Percentiles rank a stretch among this genome's conserved stretches.
These are phyloP conservation scores for Sarocladium kiliense DNA, from an alignment of 2,329 filamentous ascomycete genomes.

Conservation along the genomic window DNA sequence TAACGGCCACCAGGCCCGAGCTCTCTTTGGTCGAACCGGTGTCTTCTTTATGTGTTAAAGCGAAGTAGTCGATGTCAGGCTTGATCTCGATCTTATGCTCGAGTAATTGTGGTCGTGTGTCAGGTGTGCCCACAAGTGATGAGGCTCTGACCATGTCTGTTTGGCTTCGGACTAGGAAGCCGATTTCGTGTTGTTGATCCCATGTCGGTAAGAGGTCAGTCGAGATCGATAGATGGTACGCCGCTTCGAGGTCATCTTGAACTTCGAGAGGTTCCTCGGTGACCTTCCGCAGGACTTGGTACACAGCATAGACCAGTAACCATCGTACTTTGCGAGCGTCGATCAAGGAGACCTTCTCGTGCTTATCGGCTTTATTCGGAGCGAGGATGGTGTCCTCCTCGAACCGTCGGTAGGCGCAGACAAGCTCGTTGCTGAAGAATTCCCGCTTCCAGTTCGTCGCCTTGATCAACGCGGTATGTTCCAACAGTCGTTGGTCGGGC, in stretches of 20 bases:
- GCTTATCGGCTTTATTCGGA: slow-evolving; percentile 48
- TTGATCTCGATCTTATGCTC: slow-evolving; percentile 37
- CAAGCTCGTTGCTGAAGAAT: slow-evolving; percentile 47
- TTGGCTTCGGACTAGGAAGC: slow-evolving; percentile 23
- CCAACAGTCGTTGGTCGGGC: slow-evolving; percentile 42
- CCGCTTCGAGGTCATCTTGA: slow-evolving; percentile 45
- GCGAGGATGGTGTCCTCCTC: slow-evolving; percentile 53
- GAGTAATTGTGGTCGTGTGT: not conserved
- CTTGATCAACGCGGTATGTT: slow-evolving; percentile 46
- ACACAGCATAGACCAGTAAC: slow-evolving; percentile 68
- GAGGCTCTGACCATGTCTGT: slow-evolving; percentile 19
- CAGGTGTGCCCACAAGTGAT: not conserved
- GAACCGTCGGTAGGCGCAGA: slow-evolving; percentile 64
- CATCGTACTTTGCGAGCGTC: slow-evolving; percentile 75
- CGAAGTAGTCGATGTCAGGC: slow-evolving; percentile 52
- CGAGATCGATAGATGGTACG: slow-evolving; percentile 51
- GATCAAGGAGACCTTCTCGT: slow-evolving; percentile 45
- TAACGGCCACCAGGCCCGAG: not conserved
- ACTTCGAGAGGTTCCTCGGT: slow-evolving; percentile 59
- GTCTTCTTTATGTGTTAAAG: slow-evolving; percentile 30
- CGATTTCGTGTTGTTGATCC: slow-evolving; percentile 27
- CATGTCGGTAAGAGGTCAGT: slow-evolving; percentile 40
- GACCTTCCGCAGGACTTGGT: slow-evolving; percentile 66
- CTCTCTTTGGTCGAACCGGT: not conserved
- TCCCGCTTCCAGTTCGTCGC: slow-evolving; percentile 42